Conservation (phyloP, 73 alveolate genomes). For the Tetrahymena elliotti region DNA sequence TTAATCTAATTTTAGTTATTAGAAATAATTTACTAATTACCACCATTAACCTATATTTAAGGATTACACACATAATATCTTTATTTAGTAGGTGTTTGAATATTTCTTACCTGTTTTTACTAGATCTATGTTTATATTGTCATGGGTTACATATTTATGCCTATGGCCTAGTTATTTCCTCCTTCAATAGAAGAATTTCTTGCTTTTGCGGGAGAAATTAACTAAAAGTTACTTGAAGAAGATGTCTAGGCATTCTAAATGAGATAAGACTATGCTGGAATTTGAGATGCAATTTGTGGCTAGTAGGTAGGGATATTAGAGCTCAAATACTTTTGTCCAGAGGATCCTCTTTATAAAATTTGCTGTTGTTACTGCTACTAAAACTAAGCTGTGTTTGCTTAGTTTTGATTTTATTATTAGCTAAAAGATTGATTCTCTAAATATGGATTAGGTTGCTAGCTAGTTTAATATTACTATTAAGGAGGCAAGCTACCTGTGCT, state of each 20-base stretch:
- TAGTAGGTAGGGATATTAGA: not conserved
- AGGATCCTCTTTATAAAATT: not conserved
- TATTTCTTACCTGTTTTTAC: not conserved
- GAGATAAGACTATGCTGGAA: not conserved
- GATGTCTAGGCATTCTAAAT: not conserved
- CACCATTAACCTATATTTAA: not conserved
- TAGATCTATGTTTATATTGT: not conserved
- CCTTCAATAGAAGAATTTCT: not conserved
- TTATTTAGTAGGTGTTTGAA: not conserved
- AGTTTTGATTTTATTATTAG: not conserved
- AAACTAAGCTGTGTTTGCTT: not conserved
- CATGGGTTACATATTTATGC: not conserved
- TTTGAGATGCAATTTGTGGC: not conserved
- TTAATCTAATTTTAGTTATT: not conserved
- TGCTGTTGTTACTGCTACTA: not conserved
- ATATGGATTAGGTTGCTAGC: not conserved
- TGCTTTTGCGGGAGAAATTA: not conserved
- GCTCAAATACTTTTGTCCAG: not conserved
- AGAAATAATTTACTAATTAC: not conserved
- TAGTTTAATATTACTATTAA: not conserved
- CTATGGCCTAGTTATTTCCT: not conserved
- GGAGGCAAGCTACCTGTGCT: not conserved
- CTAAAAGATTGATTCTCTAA: not conserved
- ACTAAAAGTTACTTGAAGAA: not conserved
- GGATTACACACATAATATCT: not conserved